Evolutionary conservation across 108 stramenopile genomes (phyloP), one percentile per base, ranked within the genome.

Genomic region (Nitzschia inconspicua): DNA sequence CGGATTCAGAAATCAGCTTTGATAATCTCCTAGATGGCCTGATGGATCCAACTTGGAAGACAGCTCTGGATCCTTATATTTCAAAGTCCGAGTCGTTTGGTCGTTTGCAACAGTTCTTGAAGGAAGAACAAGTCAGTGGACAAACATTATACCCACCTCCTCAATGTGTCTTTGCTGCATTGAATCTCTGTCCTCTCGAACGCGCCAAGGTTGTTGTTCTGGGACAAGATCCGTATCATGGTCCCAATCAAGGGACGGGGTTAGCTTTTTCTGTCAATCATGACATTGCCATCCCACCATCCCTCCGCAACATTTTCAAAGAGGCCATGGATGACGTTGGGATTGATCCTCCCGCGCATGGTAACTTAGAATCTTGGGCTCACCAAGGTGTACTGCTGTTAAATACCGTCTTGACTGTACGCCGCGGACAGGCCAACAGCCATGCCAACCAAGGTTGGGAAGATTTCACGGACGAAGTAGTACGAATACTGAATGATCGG

Each of bases 401-500:
- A 43, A 99, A 99, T 70, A 85, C 96, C 3, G 92, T 95, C 5
- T 60, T 98, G 36, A 99, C 98, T 24, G 99, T 99, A 7, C 73
- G 88, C 8, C 40, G 47, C 13, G 95, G 81, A 26, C 70, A 87
- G 49, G 83, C 97, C 30, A 86, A 97, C 47, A 97, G 95, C 43
- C 97, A 99, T 72, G 42, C 79, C 40, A 86, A 82, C 16, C 70
- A 75, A 55, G 98, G 99, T n/a, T 99, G 99, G 99, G 96, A 98
- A 60, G 68, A 78, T 14, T 96, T 98, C 59, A 97, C 99, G 5
- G 95, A 97, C 57, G 85, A 76, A 25, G 82, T 96, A 23, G 77
- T 99, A 39, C 68, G 82, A 19, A 75, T 65, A 9, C 62, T 97
- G 37, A 75, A 78, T 69, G 48, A 62, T 24, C 62, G 56, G 3